phyloP scores from a whole-genome alignment of 2,329 filamentous ascomycete genomes.

The Grosmannia clavigera region DNA sequence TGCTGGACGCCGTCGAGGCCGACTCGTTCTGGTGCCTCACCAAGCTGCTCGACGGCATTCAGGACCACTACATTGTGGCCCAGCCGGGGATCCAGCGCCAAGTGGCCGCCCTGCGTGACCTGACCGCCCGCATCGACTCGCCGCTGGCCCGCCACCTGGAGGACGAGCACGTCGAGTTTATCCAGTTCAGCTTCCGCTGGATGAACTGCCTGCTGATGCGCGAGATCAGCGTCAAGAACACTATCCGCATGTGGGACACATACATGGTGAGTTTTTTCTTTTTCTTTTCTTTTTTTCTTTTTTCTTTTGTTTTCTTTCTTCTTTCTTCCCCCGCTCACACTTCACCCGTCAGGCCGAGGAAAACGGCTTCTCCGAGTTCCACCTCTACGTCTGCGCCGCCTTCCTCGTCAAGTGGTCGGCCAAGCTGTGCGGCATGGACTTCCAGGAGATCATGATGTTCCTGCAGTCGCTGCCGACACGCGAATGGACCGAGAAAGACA shows the following conservation, averaged over 20 bases:
- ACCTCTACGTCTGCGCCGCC: conserved; percentile 94
- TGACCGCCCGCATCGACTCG: conserved; percentile 81
- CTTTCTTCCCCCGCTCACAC: not conserved
- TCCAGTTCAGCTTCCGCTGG: conserved; percentile 98
- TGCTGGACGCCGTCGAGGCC: conserved; percentile 91
- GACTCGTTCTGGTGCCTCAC: conserved; percentile 98
- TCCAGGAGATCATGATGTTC: conserved; percentile 99
- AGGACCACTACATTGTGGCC: conserved; percentile 97
- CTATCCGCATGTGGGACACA: conserved; percentile 98
- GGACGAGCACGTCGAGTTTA: conserved; percentile 87
- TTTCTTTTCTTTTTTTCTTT: not conserved
- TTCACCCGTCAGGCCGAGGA: conserved; percentile 65
- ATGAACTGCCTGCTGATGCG: conserved; percentile 99
- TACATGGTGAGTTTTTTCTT: conserved; percentile 60
- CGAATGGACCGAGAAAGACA: conserved; percentile 95
- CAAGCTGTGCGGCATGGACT: conserved; percentile 92
- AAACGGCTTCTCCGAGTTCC: conserved; percentile 95
- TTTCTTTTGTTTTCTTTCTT: not conserved
- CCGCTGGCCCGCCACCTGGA: conserved; percentile 79
- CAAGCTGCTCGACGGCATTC: conserved; percentile 94
- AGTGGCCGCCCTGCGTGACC: conserved; percentile 74
- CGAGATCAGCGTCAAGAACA: conserved; percentile 92
- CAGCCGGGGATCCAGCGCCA: conserved; percentile 95
- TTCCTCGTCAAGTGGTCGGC: conserved; percentile 98
- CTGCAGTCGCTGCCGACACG: conserved; percentile 86